Evolutionary conservation across 768 basidiomycete genomes (phyloP), one percentile per base, ranked within the genome.

Genomic region (Pleurotus ostreatus): DNA sequence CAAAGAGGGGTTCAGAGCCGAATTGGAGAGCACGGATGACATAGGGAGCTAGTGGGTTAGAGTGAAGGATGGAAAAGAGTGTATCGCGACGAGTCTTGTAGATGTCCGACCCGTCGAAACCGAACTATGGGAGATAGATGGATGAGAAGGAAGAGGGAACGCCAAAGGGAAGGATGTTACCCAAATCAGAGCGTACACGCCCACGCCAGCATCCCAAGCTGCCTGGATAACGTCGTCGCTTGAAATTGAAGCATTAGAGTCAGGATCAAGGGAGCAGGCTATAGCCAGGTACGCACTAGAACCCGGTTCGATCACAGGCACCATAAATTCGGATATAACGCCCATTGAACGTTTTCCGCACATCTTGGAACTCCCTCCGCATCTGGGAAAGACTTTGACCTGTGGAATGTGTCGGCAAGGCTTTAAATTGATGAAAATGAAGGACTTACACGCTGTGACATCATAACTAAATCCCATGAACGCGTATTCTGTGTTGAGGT

Each of bases 401-500:
- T 88, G 48, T 11, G 11, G 11, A 11, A 8, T 11, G 30, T 34
- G 30, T 34, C 2, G 8, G 30, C 30, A 8, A 30, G 7, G 30
- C 30, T 11, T 11, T 9, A 0, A 34, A 43, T 2, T 18, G 16
- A 43, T 22, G 3, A 44, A 23, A 26, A 11, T 65, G 37, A 46
- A 20, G 7, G 25, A 66, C 81, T 48, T 61, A 86, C 87, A 89
- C 9, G 71, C 75, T 41, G 83, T 80, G 20, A 90, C 75, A 63
- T 88, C 88, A 61, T 91, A 91, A 65, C 86, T 86, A 68, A 91
- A 86, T 0, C 88, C 89, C 49, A 90, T 69, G 65, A 91, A 91
- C 0, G 80, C 89, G 61, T 88, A 89, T 65, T 92, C 89, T 0
- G 79, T 81, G 54, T 71, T 68, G 38, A 70, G 65, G 55, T 79